Conservation (phyloP, 768 basidiomycete genomes). For the Cytidiella melzeri region DNA sequence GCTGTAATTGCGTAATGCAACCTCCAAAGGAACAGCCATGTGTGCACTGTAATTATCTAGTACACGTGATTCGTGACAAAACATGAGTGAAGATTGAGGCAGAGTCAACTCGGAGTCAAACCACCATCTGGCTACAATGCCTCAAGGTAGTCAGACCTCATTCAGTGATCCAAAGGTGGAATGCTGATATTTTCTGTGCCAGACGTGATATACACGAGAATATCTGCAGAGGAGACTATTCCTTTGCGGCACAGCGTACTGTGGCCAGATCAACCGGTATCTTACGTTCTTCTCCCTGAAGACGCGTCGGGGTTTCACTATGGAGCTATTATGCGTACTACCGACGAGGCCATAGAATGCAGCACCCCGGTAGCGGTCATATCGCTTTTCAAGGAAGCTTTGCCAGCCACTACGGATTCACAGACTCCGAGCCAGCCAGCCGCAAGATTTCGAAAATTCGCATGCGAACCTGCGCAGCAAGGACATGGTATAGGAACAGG, state of each 20-base stretch:
- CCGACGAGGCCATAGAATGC: constrained; percentile 12
- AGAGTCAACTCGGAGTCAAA: too few species aligned
- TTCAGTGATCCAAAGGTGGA: too few species aligned
- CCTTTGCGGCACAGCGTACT: constrained; percentile 50
- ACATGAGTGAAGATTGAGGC: too few species aligned
- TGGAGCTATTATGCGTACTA: constrained; percentile 41
- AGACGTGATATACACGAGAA: too few species aligned
- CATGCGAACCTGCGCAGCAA: constrained; percentile 47
- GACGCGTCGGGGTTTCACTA: constrained; percentile 46
- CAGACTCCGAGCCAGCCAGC: constrained; percentile 4
- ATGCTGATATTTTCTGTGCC: too few species aligned
- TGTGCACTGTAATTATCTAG: too few species aligned
- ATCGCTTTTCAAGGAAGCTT: constrained; percentile 45
- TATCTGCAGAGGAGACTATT: constrained; percentile 24
- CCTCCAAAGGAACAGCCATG: too few species aligned
- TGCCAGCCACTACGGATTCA: constrained; percentile 30
- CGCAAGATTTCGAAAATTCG: constrained; percentile 56
- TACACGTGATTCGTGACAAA: too few species aligned
- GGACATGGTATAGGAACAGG: constrained; percentile 46
- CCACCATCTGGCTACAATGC: too few species aligned
- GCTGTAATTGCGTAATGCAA: too few species aligned
- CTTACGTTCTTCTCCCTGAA: constrained; percentile 45
- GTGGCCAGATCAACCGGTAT: constrained; percentile 46
- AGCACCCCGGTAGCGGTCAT: constrained; percentile 44
- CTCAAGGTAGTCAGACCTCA: too few species aligned